phyloP scores from a whole-genome alignment of 768 basidiomycete species.

The Trametes maxima region DNA sequence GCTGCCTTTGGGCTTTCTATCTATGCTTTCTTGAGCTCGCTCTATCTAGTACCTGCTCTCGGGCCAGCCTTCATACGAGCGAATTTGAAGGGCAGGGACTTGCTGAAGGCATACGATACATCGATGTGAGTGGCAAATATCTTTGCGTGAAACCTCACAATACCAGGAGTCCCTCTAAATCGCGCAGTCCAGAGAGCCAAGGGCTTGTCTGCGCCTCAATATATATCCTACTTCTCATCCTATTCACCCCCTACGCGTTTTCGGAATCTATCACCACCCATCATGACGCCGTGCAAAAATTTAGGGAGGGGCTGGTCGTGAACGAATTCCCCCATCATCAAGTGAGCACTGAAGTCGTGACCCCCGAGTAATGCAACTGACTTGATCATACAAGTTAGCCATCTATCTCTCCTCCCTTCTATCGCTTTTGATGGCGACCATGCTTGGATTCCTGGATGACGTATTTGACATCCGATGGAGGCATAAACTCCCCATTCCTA shows the following conservation, averaged over 20 bases:
- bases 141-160: background rate
- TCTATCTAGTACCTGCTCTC: conserved; percentile 82
- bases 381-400: conserved; percentile 59
- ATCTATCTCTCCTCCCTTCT: conserved; percentile 92
- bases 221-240: conserved; percentile 83
- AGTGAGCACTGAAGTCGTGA: conserved; percentile 42
- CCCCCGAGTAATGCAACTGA: background rate
- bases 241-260: conserved; percentile 97
- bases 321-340: conserved; percentile 79
- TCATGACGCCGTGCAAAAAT: conserved; percentile 40
- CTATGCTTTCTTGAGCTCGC: conserved; percentile 74
- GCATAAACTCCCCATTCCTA: conserved; percentile 95
- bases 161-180: background rate
- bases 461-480: conserved; percentile 99
- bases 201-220: conserved; percentile 89
- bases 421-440: conserved; percentile 89
- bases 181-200: conserved; percentile 84
- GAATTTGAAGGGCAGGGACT: conserved; percentile 81
- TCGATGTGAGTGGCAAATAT: conserved; percentile 55
- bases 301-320: conserved; percentile 63
- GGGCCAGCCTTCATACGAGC: conserved; percentile 80
- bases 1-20: conserved; percentile 83
- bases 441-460: conserved; percentile 96
- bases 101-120: conserved; percentile 78
- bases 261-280: conserved; percentile 64